These are phyloP conservation scores for Trapa incisa DNA, from an alignment of 345 rosid genomes.

Conservation along the genomic window DNA sequence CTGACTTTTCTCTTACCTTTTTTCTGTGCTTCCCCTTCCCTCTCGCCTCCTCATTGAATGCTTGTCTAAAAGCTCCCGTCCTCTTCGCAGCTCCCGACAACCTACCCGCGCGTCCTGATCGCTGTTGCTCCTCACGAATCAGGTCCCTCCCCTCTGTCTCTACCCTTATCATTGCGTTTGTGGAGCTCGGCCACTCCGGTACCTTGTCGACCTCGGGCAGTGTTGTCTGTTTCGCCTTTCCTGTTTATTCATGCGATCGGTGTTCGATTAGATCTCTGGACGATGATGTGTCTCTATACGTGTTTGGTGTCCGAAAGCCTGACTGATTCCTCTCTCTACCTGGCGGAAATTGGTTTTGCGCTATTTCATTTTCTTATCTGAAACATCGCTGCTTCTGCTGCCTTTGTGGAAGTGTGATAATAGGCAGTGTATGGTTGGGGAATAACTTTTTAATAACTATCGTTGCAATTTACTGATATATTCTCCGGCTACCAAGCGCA, in stretches of 20 bases:
- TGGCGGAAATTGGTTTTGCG: background rate
- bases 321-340: background rate
- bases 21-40: background rate
- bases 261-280: background rate
- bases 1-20: background rate
- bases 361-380: background rate
- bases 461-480: background rate
- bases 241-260: background rate
- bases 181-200: background rate
- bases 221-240: background rate
- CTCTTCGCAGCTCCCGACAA: background rate
- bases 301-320: background rate
- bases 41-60: conserved; percentile 2
- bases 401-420: background rate
- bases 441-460: background rate
- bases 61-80: background rate
- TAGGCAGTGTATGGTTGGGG: background rate
- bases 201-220: background rate
- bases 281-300: background rate
- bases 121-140: background rate
- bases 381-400: background rate
- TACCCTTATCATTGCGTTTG: background rate
- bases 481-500: background rate
- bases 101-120: background rate
- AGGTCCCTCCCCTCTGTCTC: background rate